phyloP scores from a whole-genome alignment of 73 alveolate genomes.

The Paramecium sonneborni region DNA sequence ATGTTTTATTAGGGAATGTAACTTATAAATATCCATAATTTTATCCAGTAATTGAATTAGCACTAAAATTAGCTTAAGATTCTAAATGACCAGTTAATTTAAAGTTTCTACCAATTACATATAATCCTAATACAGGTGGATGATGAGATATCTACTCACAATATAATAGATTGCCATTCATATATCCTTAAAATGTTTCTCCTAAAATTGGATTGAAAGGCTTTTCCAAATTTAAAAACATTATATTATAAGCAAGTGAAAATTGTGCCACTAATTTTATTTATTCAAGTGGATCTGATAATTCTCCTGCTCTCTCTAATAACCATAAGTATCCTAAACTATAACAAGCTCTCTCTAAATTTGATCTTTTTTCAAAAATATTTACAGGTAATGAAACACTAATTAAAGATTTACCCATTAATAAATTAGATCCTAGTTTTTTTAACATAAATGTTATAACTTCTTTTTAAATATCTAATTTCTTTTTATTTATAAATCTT shows the following conservation, averaged over 20 bases:
- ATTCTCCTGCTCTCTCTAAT: slow-evolving; percentile 77
- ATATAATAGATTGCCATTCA: slow-evolving; percentile 65
- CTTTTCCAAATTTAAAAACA: slow-evolving; percentile 74
- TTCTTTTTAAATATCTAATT: slow-evolving; percentile 69
- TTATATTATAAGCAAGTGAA: slow-evolving; percentile 54
- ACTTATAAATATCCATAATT: slow-evolving; percentile 59
- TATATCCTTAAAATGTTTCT: slow-evolving; percentile 82
- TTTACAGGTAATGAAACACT: slow-evolving; percentile 80
- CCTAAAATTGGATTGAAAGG: slow-evolving; percentile 93
- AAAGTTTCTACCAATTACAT: slow-evolving; percentile 47
- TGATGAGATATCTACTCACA: slow-evolving; percentile 70
- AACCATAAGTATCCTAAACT: slow-evolving; percentile 68
- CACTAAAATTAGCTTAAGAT: slow-evolving; percentile 63
- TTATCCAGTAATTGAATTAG: slow-evolving; percentile 68
- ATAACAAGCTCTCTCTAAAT: slow-evolving; percentile 73
- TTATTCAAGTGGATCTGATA: slow-evolving; percentile 72
- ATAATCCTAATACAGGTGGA: slow-evolving; percentile 68
- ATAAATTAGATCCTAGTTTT: slow-evolving; percentile 74
- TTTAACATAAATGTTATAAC: slow-evolving; percentile 73
- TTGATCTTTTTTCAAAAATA: slow-evolving; percentile 78
- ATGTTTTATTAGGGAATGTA: slow-evolving; percentile 26
- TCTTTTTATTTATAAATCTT: slow-evolving; percentile 55
- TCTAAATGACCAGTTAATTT: slow-evolving; percentile 61
- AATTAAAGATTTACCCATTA: slow-evolving; percentile 78
- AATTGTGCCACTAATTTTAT: slow-evolving; percentile 70